Base-by-base conservation (phyloP, 305 asterid species). In the Lippia alba region DNA sequence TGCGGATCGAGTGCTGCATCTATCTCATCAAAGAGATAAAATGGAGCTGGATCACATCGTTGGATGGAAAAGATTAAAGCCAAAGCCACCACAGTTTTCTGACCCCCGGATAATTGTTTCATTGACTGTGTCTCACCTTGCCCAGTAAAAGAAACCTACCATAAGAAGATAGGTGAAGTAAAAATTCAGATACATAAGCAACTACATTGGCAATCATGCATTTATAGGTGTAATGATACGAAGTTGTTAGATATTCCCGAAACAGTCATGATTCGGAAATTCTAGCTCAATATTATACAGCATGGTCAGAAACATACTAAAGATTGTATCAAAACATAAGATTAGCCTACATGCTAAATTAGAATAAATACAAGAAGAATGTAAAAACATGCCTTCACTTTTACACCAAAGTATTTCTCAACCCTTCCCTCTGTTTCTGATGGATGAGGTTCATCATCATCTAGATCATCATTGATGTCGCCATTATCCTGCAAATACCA, bases 1-100 rank as follows among this genome's bases (percentile, higher is more conserved):
- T 95, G 99, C 59, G 99, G 98, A 85, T 95, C 99, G 44, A 95
- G 94, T 30, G 99, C 99, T 33, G 99, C 99, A 80, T 95, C 99
- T 53, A 95, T 92, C 86, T 95, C 99, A 71, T 95, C 99, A 74
- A 95, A 95, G 71, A 95, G 99, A 86, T 95, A 95, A 80, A 95
- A 95, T 17, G 99, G 99, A 33, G 99, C 99, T 55, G 99, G 99
- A 81, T 95, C 99, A 75, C 99, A 95, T 61, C 98, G 89, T 66
- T 95, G 99, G 70, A 95, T 95, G 81, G 98, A 98, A 81, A 95
- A 95, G 74, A 95, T 95, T 68, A 92, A 83, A 20, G 96, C 85
- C 80, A 95, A 81, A 66, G 99, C 99, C 63, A 95, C 99, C 69
- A 95, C 99, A 15, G 99, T 95, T 79, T 95, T 95, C 82, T 95